Conservation (phyloP, 225 moss, liverwort and hornwort genomes). For the Straminergon stramineum region DNA sequence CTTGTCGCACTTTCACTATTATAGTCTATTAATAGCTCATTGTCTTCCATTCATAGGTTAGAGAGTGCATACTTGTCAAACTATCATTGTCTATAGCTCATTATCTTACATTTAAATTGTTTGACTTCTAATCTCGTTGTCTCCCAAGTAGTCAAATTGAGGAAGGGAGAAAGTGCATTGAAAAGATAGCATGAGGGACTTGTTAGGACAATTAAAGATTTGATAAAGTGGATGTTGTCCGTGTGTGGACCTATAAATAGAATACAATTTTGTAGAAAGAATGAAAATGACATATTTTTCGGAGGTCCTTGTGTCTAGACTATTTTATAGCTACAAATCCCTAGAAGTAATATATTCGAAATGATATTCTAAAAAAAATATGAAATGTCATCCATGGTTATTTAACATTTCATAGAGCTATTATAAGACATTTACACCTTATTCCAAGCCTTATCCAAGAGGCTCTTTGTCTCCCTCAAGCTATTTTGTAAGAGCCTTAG, state of each 20-base stretch:
- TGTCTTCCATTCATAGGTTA: not conserved
- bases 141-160: too few relatives aligned
- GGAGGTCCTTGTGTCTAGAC: rapidly evolving
- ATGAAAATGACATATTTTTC: not conserved
- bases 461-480: not conserved
- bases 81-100: not conserved
- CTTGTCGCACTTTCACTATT: not conserved
- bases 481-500: not conserved
- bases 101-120: not conserved
- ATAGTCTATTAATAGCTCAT: not conserved
- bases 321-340: not conserved
- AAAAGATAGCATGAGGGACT: not conserved
- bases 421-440: not conserved
- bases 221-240: not conserved
- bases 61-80: not conserved
- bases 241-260: not conserved
- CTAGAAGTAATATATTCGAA: not conserved
- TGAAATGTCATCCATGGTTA: not conserved
- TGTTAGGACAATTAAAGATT: not conserved
- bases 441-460: not conserved
- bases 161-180: rapidly evolving
- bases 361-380: not conserved
- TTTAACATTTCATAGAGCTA: too few relatives aligned
- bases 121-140: not conserved
- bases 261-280: not conserved